Conservation (phyloP, 108 stramenopile species). For the Phaeodactylum tricornutum region DNA sequence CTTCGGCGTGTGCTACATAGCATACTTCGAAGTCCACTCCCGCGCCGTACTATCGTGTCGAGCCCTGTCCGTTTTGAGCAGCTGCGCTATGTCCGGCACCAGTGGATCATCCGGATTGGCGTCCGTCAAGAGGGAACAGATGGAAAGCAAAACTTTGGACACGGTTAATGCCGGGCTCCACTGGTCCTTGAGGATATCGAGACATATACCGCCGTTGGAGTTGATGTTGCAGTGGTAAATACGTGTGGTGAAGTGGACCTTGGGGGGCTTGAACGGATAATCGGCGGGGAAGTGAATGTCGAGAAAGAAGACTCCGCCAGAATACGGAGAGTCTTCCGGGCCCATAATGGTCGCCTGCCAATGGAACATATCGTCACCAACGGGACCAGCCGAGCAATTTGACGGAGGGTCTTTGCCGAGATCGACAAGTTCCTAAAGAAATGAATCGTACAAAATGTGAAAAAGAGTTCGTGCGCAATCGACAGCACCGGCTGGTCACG, state of each 20-base stretch:
- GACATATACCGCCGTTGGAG: slow-evolving; percentile 96
- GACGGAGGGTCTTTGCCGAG: slow-evolving; percentile 98
- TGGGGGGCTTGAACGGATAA: slow-evolving; percentile 96
- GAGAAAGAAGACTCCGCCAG: slow-evolving; percentile 95
- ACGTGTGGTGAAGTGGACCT: slow-evolving; percentile 94
- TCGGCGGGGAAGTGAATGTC: slow-evolving; percentile 97
- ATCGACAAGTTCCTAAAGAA: slow-evolving; percentile 84
- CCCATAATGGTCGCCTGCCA: slow-evolving; percentile 99
- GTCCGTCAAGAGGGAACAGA: slow-evolving; percentile 96
- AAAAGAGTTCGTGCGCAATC: no score
- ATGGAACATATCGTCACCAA: slow-evolving; percentile 97
- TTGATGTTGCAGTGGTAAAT: slow-evolving; percentile 99
- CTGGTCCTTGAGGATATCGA: slow-evolving; percentile 99
- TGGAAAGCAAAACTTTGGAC: slow-evolving; percentile 96
- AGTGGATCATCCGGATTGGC: slow-evolving; percentile 98
- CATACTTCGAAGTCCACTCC: slow-evolving; percentile 93
- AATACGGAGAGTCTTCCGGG: slow-evolving; percentile 94
- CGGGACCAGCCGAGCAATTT: slow-evolving; percentile 99
- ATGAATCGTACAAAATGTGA: no score
- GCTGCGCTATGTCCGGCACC: slow-evolving; percentile 95
- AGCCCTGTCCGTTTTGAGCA: slow-evolving; percentile 77
- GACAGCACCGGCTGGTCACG: no score
- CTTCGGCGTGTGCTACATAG: slow-evolving; percentile 53
- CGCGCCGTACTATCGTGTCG: slow-evolving; percentile 88
- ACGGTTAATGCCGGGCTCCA: slow-evolving; percentile 99